phyloP scores from a whole-genome alignment of 371 early-diverging fungal genomes.

The Gilbertella persicaria region DNA sequence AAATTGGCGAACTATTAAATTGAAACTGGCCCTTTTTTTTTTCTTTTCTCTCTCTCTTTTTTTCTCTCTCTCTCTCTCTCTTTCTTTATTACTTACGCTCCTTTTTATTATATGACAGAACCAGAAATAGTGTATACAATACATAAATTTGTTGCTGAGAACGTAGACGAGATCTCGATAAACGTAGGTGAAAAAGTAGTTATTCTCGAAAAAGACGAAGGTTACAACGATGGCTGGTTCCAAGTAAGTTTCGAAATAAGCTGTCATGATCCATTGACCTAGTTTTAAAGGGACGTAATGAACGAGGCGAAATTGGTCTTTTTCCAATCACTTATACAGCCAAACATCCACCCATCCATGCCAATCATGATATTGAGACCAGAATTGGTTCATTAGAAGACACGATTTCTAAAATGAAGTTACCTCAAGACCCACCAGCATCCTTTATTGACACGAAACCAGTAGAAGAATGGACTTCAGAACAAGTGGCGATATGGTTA shows the following conservation, averaged over 20 bases:
- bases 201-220: constrained; percentile 74
- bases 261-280: background rate
- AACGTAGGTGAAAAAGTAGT: constrained; percentile 67
- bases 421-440: constrained; percentile 3
- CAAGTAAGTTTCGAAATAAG: constrained; percentile 24
- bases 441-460: constrained; percentile 8
- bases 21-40: background rate
- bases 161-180: constrained; percentile 77
- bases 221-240: constrained; percentile 84
- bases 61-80: constrained; percentile 5
- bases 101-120: constrained; percentile 15
- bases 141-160: constrained; percentile 65
- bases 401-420: constrained; percentile 31
- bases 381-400: constrained; percentile 38
- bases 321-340: constrained; percentile 64
- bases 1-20: no score
- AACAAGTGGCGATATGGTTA: constrained; percentile 50
- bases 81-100: background rate
- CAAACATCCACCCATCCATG: constrained; percentile 40
- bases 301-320: constrained; percentile 67
- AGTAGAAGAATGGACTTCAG: constrained; percentile 50
- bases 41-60: background rate
- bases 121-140: constrained; percentile 60
- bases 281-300: constrained; percentile 63
- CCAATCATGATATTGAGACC: constrained; percentile 19